Evolutionary conservation across 106 monocot species (phyloP), one percentile per base, ranked within the genome.

Genomic region (Acorus gramineus): DNA sequence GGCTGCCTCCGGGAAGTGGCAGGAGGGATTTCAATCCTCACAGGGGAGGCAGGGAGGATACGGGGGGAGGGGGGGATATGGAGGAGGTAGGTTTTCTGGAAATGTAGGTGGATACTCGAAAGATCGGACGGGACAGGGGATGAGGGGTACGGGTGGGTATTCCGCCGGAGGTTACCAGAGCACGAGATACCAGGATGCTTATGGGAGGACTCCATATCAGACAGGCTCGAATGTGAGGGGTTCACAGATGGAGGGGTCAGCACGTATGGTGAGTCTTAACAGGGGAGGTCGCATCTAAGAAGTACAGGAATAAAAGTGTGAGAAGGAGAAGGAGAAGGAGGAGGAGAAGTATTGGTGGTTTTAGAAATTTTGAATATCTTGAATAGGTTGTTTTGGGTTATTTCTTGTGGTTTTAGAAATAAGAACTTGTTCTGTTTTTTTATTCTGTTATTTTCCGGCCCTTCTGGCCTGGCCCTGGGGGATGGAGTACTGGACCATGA

Each of bases 241-340:
- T 2, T 69, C 78, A 5, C 77, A 77, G 70, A 49, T 67, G 14
- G 82, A 82, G 55, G 54, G 63, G 44, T 64, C 80, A 0, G 73
- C 66, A 11, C 76, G 82, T 11, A 80, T 86, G 92, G 92, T 92
- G 14, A 87, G 60, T 68, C 82, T 92, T 13, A 81, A 63, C 79
- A 84, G 69, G 79, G 77, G 46, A 28, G 84, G 60, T 9, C 75
- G 83, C 68, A 62, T 69, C 67, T 82, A 63, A 50, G 5, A 4
- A 47, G 57, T 28, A 28, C 28, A 28, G 1, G 28, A 28, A 28
- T 28, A 28, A 28, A 28, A 28, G 28, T 28, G 28, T 28, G 0
- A 28, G 28, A 28, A 28, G 28, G 1, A 0, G 1, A 1, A 28
- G 28, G 28, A 28, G 28, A 28, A 28, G 28, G 1, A 28, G 28